Evolutionary conservation across 2,329 filamentous ascomycete genomes (phyloP).

Genomic region (Monosporascus sp.): DNA sequence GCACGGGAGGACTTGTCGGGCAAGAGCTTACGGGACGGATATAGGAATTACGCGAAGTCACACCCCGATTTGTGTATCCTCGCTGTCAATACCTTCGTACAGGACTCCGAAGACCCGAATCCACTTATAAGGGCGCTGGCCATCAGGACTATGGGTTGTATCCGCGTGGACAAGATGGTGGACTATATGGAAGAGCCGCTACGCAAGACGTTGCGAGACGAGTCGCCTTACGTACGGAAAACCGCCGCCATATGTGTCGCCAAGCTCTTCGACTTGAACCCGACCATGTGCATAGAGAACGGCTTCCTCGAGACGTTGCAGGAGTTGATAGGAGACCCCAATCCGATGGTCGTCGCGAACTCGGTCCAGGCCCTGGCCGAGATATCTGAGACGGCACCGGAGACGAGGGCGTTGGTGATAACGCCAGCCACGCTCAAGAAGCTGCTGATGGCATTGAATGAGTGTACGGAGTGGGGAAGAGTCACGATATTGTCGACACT

Average conservation of each 20-base stretch:
- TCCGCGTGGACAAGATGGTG: conserved; percentile 98
- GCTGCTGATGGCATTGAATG: conserved; percentile 90
- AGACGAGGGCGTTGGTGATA: conserved; percentile 81
- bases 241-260: conserved; percentile 97
- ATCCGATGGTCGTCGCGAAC: conserved; percentile 98
- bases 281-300: conserved; percentile 88
- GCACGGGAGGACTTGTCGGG: background rate
- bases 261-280: conserved; percentile 94
- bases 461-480: conserved; percentile 97
- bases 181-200: conserved; percentile 99
- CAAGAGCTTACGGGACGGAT: conserved; percentile 13
- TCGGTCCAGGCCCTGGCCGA: conserved; percentile 90
- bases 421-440: conserved; percentile 85
- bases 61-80: conserved; percentile 98
- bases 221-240: conserved; percentile 97
- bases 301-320: conserved; percentile 91
- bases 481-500: conserved; percentile 89
- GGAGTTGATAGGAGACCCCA: conserved; percentile 93
- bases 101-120: conserved; percentile 98
- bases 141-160: conserved; percentile 97
- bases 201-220: conserved; percentile 91
- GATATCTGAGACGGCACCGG: conserved; percentile 83
- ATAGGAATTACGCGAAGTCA: conserved; percentile 97
- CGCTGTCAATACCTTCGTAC: conserved; percentile 97
- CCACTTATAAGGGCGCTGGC: conserved; percentile 90